Evolutionary conservation across 164 flowering plant genomes (phyloP).

Genomic region (Aristolochia californica): DNA sequence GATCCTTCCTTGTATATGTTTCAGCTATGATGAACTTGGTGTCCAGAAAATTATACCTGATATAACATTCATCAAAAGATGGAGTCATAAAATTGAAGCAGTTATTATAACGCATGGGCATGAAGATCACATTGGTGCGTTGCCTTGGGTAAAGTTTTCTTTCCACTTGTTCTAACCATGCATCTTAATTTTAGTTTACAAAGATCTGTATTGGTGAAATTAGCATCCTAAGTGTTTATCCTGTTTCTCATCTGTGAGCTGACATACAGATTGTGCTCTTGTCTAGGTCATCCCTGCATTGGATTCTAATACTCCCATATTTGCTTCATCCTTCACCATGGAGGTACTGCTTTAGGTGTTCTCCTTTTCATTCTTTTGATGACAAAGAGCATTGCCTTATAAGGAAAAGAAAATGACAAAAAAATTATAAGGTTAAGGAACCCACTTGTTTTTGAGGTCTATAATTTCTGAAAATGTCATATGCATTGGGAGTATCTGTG

Average conservation of each 20-base stretch:
- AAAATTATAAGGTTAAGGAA: too few species aligned
- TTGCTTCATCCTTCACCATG: constrained; percentile 97
- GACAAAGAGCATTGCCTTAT: too few species aligned
- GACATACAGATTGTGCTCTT: not conserved
- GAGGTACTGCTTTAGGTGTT: constrained; percentile 44
- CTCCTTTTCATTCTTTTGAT: too few species aligned
- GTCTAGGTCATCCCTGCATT: constrained; percentile 89
- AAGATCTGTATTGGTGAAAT: too few species aligned
- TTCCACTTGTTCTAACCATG: constrained; percentile 4
- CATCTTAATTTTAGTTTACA: not conserved
- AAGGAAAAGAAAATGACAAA: too few species aligned
- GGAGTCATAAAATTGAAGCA: constrained; percentile 99
- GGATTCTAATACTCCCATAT: constrained; percentile 84
- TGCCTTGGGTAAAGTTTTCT: constrained; percentile 98
- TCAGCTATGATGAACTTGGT: constrained; percentile 89
- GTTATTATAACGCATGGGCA: constrained; percentile 97
- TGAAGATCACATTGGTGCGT: constrained; percentile 99
- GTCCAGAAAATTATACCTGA: constrained; percentile 94
- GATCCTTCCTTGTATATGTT: not conserved
- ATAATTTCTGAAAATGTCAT: too few species aligned
- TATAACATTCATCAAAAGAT: constrained; percentile 79
- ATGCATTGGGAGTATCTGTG: too few species aligned
- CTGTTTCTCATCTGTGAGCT: too few species aligned
- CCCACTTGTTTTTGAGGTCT: not conserved
- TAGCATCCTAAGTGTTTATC: too few species aligned